Conservation (phyloP, 2,329 filamentous ascomycete species). For the Aureobasidium sp. region DNA sequence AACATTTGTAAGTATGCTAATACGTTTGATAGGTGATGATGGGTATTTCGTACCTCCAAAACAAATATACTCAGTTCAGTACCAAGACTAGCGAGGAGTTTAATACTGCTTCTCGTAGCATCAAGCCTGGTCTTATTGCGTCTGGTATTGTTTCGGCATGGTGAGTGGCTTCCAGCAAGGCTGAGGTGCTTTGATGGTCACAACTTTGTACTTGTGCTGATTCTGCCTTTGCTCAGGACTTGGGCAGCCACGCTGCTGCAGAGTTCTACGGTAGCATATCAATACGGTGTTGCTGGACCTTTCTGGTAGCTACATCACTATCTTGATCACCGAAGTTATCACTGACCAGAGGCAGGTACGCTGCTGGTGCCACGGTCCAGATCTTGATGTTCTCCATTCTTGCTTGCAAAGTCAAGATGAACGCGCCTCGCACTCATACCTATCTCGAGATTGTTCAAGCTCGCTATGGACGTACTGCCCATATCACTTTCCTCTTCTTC, state of each 20-base stretch:
- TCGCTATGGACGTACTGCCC: slow-evolving; percentile 30
- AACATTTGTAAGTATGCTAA: not conserved
- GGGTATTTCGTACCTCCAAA: slow-evolving; percentile 20
- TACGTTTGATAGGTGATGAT: not conserved
- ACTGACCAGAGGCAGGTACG: slow-evolving; percentile 24
- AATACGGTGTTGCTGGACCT: slow-evolving; percentile 24
- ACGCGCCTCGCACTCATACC: slow-evolving; percentile 31
- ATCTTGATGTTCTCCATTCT: slow-evolving; percentile 36
- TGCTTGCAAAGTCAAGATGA: slow-evolving; percentile 34
- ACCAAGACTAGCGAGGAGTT: slow-evolving; percentile 86
- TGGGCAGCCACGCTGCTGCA: slow-evolving; percentile 28
- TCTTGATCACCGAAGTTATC: no score
- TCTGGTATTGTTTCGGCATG: slow-evolving; percentile 80
- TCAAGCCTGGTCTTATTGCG: slow-evolving; percentile 78
- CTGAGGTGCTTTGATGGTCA: no score
- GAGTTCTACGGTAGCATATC: slow-evolving; percentile 27
- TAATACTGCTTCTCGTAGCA: slow-evolving; percentile 73
- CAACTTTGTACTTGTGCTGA: not conserved
- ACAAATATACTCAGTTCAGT: slow-evolving; percentile 45
- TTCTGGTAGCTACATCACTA: not conserved
- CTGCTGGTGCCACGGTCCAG: slow-evolving; percentile 34
- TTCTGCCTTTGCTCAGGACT: not conserved
- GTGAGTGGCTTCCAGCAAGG: slow-evolving; percentile 25
- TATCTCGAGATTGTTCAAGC: slow-evolving; percentile 33
- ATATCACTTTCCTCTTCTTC: slow-evolving; percentile 35